These are phyloP conservation scores for Cyberlindnera veronae DNA, from an alignment of 805 yeast genomes.

Conservation along the genomic window DNA sequence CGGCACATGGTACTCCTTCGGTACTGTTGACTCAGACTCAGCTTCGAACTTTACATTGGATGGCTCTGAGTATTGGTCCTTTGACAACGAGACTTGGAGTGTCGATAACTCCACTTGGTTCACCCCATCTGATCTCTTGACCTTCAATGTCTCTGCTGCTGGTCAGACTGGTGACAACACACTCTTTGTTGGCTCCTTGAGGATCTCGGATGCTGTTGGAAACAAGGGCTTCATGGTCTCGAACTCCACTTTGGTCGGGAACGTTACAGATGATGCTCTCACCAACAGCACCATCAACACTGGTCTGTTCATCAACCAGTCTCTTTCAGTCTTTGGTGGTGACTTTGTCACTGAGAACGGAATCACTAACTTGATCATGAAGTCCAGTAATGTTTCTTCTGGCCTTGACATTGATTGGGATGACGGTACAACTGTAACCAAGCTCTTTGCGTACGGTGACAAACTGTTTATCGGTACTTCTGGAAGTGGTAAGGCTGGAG, in stretches of 20 bases:
- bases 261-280: slow-evolving; percentile 16
- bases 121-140: slow-evolving; percentile 23
- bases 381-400: slow-evolving; percentile 24
- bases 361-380: slow-evolving; percentile 24
- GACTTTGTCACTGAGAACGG: slow-evolving; percentile 35
- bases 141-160: slow-evolving; percentile 31
- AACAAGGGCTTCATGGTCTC: slow-evolving; percentile 19
- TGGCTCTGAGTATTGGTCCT: slow-evolving; percentile 39
- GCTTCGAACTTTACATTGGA: slow-evolving; percentile 31
- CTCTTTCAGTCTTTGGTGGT: slow-evolving; percentile 59
- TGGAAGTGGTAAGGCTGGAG: slow-evolving; percentile 33
- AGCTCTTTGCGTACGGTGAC: slow-evolving; percentile 18
- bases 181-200: slow-evolving; percentile 26
- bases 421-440: slow-evolving; percentile 15
- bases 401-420: slow-evolving; percentile 30
- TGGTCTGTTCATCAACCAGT: slow-evolving; percentile 44
- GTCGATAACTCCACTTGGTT: slow-evolving; percentile 36
- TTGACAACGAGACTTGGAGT: slow-evolving; percentile 43
- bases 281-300: slow-evolving; percentile 26
- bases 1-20: slow-evolving; percentile 43
- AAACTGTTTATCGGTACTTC: slow-evolving; percentile 42
- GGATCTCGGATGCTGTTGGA: slow-evolving; percentile 16
- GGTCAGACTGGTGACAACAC: slow-evolving; percentile 18
- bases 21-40: slow-evolving; percentile 24
- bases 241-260: slow-evolving; percentile 16